Percentiles rank a stretch among this genome's conserved stretches.
Conservation (phyloP, 2,329 filamentous ascomycete genomes). For the Fusarium nygamai region DNA sequence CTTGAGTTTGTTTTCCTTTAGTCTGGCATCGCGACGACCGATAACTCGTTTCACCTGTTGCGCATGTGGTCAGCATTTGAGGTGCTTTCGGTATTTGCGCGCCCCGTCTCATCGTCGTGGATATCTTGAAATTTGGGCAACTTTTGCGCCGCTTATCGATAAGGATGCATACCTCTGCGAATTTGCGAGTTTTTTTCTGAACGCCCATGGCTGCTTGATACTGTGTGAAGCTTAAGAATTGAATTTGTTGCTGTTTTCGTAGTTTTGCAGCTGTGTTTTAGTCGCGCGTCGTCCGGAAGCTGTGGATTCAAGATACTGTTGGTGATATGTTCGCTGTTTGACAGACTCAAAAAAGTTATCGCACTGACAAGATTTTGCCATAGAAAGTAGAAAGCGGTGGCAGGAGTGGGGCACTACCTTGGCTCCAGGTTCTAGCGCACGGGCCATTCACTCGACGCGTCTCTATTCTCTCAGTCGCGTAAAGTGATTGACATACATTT, state of each 20-base stretch:
- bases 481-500: slow-evolving; percentile 46
- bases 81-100: neutral
- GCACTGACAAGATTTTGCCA: slow-evolving; percentile 43
- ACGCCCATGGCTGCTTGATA: slow-evolving; percentile 74
- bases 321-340: slow-evolving; percentile 20
- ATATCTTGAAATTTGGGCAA: slow-evolving; percentile 19
- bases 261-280: neutral
- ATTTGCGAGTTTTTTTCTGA: slow-evolving; percentile 91
- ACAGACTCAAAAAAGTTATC: slow-evolving; percentile 42
- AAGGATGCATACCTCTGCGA: slow-evolving; percentile 67
- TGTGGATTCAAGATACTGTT: slow-evolving; percentile 9
- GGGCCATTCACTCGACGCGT: slow-evolving; percentile 48
- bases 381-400: slow-evolving; percentile 43
- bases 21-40: slow-evolving; percentile 79
- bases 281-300: neutral
- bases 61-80: slow-evolving; percentile 17
- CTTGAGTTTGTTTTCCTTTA: slow-evolving; percentile 83
- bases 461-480: slow-evolving; percentile 47
- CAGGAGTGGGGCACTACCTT: slow-evolving; percentile 17
- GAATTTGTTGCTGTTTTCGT: neutral
- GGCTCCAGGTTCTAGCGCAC: slow-evolving; percentile 35
- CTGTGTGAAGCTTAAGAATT: neutral
- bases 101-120: neutral
- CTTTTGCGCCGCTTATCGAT: slow-evolving; percentile 46
- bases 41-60: slow-evolving; percentile 81